Base-by-base conservation (phyloP, 148 eudicot species). In the Linanthus parryae region DNA sequence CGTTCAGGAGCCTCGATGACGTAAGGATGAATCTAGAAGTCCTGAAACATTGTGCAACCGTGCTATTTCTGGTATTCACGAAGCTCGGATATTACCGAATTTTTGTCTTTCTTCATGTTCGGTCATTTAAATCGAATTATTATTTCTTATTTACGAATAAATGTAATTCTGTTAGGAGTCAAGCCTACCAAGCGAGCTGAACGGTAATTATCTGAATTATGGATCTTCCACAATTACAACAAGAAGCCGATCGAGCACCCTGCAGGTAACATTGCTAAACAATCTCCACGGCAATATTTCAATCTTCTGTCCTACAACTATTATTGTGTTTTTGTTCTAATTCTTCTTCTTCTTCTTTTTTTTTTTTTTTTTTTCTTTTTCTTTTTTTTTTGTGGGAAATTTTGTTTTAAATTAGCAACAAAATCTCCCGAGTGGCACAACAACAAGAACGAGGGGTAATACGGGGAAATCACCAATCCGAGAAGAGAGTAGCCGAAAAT, bases 11-110 rank as follows among this genome's bases (percentile, higher is more conserved):
- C 68, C 85, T 92, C 22, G 98, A 84, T 47, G 98, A 92, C 64
- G 94, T 81, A 38, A 83, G 96, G 24, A 79, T 86, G 96, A 92
- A 87, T 59, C 64, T 92, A 70, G 98, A 92, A 67, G 96, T 92
- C 38, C 72, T 92, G 50, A 92, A 92, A 68, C 82, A 82, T 43
- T 92, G 98, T 40, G 98, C 98, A 27, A 84, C 98, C 19, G 98
- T 92, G 8, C 59, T 92, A 12, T 74, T 92, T 55, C 57, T 92
- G 94, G 98, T 91, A 82, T 39, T 9, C 11, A 49, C 17, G n/a
- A 31, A 22, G 42, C 20, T 2, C 12, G 21, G 12, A 8, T 51
- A 31, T 13, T 8, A 16, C 1, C 14, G 1, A 24, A 48, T 10
- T 27, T 48, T 11, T 42, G 19, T 18, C 46, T 39, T 8, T 42